These are phyloP conservation scores for Rhododendron ferrugineum DNA, from an alignment of 148 eudicot species.

Conservation along the genomic window DNA sequence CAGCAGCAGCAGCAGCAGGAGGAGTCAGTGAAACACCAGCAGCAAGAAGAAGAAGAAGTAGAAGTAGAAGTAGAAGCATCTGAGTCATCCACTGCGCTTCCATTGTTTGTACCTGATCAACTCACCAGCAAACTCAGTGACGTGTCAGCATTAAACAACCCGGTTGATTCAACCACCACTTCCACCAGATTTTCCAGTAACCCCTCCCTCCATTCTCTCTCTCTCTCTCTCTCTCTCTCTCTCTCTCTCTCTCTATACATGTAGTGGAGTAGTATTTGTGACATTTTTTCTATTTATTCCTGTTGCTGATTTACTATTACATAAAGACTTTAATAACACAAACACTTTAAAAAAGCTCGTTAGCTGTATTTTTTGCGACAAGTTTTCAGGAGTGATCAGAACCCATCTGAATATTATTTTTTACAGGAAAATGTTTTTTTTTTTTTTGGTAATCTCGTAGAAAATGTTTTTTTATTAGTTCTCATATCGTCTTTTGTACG, in stretches of 20 bases:
- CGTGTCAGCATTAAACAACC: constrained; percentile 28
- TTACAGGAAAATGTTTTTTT: no score
- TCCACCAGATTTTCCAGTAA: constrained; percentile 48
- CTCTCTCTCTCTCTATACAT: constrained; percentile 3
- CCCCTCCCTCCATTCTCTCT: background rate
- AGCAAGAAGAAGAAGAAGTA: constrained; percentile 16
- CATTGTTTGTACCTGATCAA: constrained; percentile 52
- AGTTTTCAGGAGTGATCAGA: no score
- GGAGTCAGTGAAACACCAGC: constrained; percentile 46
- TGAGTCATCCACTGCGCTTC: constrained; percentile 44
- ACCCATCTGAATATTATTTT: background rate
- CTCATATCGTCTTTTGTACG: background rate
- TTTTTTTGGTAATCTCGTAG: no score
- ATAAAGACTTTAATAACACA: no score
- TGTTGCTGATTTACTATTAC: background rate
- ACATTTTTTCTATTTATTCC: background rate
- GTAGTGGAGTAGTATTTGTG: background rate
- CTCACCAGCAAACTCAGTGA: constrained; percentile 23
- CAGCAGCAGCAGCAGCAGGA: constrained; percentile 20
- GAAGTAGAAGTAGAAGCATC: constrained; percentile 8
- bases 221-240: constrained; percentile 7
- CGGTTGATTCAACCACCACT: constrained; percentile 27
- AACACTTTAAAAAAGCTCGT: no score
- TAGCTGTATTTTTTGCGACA: no score
- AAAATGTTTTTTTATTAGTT: no score